Conservation (phyloP, 2,329 filamentous ascomycete species). For the Berkeleyomyces basicola region DNA sequence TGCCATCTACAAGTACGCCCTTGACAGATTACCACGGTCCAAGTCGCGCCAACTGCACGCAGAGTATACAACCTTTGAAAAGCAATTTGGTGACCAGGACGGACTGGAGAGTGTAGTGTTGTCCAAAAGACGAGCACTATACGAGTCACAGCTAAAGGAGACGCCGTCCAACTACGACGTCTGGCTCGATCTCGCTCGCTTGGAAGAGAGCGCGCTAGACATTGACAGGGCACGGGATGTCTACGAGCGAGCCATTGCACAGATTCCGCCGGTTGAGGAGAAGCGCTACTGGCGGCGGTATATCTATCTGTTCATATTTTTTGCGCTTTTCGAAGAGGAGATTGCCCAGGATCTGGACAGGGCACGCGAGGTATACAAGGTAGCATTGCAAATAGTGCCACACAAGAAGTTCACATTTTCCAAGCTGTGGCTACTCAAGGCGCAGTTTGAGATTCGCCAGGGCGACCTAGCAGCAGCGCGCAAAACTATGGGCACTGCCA, state of each 20-base stretch:
- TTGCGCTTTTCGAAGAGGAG: slow-evolving; percentile 87
- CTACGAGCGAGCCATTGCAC: slow-evolving; percentile 89
- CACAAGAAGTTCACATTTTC: slow-evolving; percentile 97
- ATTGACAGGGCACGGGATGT: slow-evolving; percentile 73
- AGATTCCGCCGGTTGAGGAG: slow-evolving; percentile 86
- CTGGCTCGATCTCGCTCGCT: slow-evolving; percentile 87
- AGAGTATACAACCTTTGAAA: slow-evolving; percentile 93
- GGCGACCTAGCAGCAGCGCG: slow-evolving; percentile 63
- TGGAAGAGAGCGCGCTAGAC: slow-evolving; percentile 78
- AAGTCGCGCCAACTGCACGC: slow-evolving; percentile 76
- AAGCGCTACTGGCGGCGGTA: slow-evolving; percentile 96
- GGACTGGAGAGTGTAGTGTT: slow-evolving; percentile 91
- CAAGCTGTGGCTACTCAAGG: slow-evolving; percentile 88
- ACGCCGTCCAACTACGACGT: slow-evolving; percentile 93
- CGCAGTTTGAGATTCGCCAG: slow-evolving; percentile 84
- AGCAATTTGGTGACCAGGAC: slow-evolving; percentile 86
- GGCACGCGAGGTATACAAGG: slow-evolving; percentile 77
- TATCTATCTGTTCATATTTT: slow-evolving; percentile 96
- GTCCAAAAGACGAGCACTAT: slow-evolving; percentile 82
- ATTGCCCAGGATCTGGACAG: slow-evolving; percentile 63
- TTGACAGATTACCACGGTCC: slow-evolving; percentile 79
- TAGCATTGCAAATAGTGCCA: slow-evolving; percentile 73
- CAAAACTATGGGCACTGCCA: slow-evolving; percentile 76
- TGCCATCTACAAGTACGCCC: slow-evolving; percentile 91
- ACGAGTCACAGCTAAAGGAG: slow-evolving; percentile 85